phyloP scores from a whole-genome alignment of 2,329 filamentous ascomycete genomes.

The Aspergillus fumigatus region DNA sequence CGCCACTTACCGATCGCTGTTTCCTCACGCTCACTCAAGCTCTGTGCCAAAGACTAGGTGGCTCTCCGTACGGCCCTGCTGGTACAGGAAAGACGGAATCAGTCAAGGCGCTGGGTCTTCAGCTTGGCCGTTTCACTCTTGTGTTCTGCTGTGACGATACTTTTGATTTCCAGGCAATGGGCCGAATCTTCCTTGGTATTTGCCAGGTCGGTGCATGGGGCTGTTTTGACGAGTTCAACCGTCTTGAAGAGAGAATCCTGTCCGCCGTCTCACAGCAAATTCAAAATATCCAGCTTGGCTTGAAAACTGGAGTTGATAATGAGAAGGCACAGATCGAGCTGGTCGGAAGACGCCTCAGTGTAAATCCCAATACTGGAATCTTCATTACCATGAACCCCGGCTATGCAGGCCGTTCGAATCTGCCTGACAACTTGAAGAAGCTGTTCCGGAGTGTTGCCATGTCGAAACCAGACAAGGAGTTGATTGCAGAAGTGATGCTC shows the following conservation, averaged over 20 bases:
- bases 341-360: constrained; percentile 81
- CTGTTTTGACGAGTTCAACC: constrained; percentile 99
- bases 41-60: constrained; percentile 87
- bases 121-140: constrained; percentile 93
- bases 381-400: constrained; percentile 99
- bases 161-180: constrained; percentile 99
- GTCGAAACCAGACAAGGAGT: constrained; percentile 99
- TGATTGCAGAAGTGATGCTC: constrained; percentile 99
- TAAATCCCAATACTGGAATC: constrained; percentile 91
- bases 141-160: constrained; percentile 99
- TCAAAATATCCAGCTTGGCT: constrained; percentile 95
- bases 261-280: constrained; percentile 99
- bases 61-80: constrained; percentile 93
- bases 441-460: constrained; percentile 98
- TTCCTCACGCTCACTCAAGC: constrained; percentile 97
- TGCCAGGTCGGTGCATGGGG: constrained; percentile 99
- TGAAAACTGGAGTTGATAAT: constrained; percentile 79
- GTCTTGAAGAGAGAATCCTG: constrained; percentile 93
- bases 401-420: constrained; percentile 94
- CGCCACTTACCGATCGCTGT: constrained; percentile 93
- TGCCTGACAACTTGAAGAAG: constrained; percentile 99
- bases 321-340: constrained; percentile 87
- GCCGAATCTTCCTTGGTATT: constrained; percentile 97
- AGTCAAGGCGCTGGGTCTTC: constrained; percentile 93
- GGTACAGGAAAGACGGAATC: constrained; percentile 99